Conservation (phyloP, 139 green algal genomes). For the Coccomyxa sp. region DNA sequence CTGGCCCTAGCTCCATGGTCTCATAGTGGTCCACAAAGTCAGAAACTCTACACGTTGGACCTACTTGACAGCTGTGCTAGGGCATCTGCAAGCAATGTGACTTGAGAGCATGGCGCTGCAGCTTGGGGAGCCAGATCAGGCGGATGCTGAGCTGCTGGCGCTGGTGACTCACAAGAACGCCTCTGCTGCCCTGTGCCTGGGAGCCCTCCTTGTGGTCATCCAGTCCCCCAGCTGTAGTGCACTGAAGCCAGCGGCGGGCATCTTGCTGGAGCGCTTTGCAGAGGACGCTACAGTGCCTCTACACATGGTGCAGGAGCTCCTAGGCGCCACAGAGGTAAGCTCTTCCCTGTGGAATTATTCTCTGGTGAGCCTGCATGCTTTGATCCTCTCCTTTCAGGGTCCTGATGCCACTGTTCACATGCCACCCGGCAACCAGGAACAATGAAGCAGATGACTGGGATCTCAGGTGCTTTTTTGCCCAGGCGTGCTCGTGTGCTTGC, state of each 20-base stretch:
- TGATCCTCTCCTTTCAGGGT: no score
- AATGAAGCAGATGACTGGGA: no score
- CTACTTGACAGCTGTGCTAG: not conserved
- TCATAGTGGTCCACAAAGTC: not conserved
- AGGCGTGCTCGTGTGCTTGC: no score
- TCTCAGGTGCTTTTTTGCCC: no score
- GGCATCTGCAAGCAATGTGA: not conserved
- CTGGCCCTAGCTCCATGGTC: no score
- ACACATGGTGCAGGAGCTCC: not conserved
- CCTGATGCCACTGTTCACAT: no score
- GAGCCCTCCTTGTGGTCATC: not conserved
- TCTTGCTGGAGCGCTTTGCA: conserved; percentile 11
- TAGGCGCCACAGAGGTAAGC: no score
- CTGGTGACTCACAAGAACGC: conserved; percentile 1
- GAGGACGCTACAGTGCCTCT: conserved; percentile 8
- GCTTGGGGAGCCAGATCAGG: conserved; percentile 2
- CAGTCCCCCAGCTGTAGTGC: not conserved
- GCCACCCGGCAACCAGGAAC: no score
- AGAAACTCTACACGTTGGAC: not conserved
- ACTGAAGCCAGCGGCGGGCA: conserved; percentile 1
- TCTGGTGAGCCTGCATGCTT: no score
- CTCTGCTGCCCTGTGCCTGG: not conserved
- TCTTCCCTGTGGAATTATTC: no score
- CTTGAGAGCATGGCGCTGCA: not conserved
- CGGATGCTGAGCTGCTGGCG: conserved; percentile 13